Evolutionary conservation across 2,329 filamentous ascomycete species (phyloP), one percentile per base, ranked within the genome.

Genomic region (Rhynchosporium secalis): DNA sequence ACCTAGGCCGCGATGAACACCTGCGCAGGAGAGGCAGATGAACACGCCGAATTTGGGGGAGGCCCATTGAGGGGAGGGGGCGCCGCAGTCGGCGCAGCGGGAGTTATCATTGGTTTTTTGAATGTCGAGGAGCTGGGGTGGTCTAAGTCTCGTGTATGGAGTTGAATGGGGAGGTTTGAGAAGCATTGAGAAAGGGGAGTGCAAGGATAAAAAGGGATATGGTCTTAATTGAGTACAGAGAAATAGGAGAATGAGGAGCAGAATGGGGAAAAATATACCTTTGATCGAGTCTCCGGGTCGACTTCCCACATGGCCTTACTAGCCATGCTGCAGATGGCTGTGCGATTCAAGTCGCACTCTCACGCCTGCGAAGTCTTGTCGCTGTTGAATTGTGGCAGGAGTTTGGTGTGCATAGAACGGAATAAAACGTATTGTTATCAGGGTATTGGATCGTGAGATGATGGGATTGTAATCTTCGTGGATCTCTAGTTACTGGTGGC

Each of bases 31-130:
- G 58, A 99, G 87, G 78, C 95, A 99, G 83, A 99, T 97, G 81
- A 99, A 99, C 76, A 96, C 91, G 74, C 94, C 94, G 75, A 99
- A 96, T 78, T 99, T 99, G 68, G 95, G 95, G 43, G 92, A 83
- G 70, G 95, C 94, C 95, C 95, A 99, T 89, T 99, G 95, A 66
- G 95, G 95, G 71, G 92, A 96, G 28, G 95, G 94, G 49, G 95
- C 94, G 75, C 88, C 88, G 82, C 95, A 99, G 79, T 99, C 95
- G 80, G 93, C 94, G 81, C 95, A 99, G 72, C 86, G 79, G 75
- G 90, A 92, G 78, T 99, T 99, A 70, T 88, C 87, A 70, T 92
- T 89, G 70, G 88, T 88, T 77, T 96, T 96, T 76, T 96, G 93
- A 70, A 98, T 92, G 65, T 91, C 86, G 68, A 92, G 86, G 75